A percentile compares a stretch with the other conserved stretches of the same genome.
These are phyloP conservation scores for Podospora appendiculata DNA, from an alignment of 495 filamentous ascomycete species.

Conservation along the genomic window DNA sequence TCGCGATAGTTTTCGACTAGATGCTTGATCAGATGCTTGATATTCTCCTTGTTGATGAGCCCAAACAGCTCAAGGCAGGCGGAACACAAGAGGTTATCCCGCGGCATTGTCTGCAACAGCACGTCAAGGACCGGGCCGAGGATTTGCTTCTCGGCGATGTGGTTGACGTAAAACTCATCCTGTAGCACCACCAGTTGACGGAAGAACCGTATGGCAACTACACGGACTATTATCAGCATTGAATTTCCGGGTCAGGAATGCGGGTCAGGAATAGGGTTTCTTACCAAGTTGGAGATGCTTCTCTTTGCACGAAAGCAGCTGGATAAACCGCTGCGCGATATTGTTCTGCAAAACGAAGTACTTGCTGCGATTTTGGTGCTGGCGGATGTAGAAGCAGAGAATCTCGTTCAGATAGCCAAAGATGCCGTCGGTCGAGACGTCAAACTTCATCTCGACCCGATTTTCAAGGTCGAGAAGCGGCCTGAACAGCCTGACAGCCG, in stretches of 20 bases:
- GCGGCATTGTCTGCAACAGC: constrained; percentile 81
- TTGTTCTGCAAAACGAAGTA: constrained; percentile 79
- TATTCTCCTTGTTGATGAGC: constrained; percentile 76
- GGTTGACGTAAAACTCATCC: constrained; percentile 86
- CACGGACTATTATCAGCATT: too few species aligned
- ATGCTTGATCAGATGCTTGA: constrained; percentile 75
- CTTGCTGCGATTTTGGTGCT: constrained; percentile 79
- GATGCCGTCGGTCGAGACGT: constrained; percentile 74
- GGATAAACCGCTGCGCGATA: constrained; percentile 70
- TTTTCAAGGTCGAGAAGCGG: constrained; percentile 77
- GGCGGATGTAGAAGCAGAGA: constrained; percentile 87
- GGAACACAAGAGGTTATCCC: constrained; percentile 93
- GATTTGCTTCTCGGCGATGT: constrained; percentile 75
- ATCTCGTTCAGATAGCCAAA: constrained; percentile 91
- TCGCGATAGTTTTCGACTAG: constrained; percentile 85
- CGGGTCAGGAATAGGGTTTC: constrained; percentile 24
- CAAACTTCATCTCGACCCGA: constrained; percentile 45
- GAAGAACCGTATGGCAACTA: constrained; percentile 91
- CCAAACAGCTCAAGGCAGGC: constrained; percentile 96
- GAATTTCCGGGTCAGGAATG: too few species aligned
- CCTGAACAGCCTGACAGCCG: constrained; percentile 77
- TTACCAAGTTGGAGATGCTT: constrained; percentile 89
- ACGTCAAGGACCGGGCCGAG: constrained; percentile 86
- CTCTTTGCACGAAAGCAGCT: constrained; percentile 76
- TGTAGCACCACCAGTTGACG: constrained; percentile 77